A percentile compares a stretch with the other conserved stretches of the same genome.
These are phyloP conservation scores for Colletotrichum orchidophilum DNA, from an alignment of 2,329 filamentous ascomycete genomes.

Conservation along the genomic window DNA sequence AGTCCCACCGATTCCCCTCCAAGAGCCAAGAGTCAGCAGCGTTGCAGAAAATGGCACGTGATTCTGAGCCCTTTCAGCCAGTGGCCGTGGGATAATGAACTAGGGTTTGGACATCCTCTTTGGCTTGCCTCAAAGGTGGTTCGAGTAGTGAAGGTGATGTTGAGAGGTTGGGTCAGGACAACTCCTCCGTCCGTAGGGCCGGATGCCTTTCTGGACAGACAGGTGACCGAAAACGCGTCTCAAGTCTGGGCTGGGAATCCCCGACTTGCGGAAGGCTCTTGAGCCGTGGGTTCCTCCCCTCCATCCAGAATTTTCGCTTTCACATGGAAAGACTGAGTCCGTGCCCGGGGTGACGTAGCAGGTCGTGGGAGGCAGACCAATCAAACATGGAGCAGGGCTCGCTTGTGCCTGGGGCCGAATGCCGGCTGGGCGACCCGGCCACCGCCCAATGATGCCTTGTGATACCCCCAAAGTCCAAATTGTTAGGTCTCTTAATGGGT, in stretches of 20 bases:
- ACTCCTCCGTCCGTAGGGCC: too few relatives aligned
- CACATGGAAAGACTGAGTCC: constrained; percentile 28
- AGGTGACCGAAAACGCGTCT: neutral
- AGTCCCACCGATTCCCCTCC: constrained; percentile 7
- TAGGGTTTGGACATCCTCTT: too few relatives aligned
- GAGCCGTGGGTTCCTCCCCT: neutral
- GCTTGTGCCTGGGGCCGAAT: constrained; percentile 34
- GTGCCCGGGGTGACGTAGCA: constrained; percentile 26
- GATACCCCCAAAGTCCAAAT: neutral
- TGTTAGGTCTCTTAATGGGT: neutral
- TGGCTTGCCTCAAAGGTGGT: too few relatives aligned
- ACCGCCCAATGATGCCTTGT: constrained; percentile 13
- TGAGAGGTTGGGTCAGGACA: too few relatives aligned
- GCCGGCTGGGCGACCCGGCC: constrained; percentile 25
- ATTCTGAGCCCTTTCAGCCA: neutral
- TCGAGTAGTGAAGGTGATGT: too few relatives aligned
- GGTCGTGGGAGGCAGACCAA: neutral
- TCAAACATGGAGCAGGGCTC: neutral
- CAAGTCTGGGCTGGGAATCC: constrained; percentile 2
- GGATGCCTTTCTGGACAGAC: neutral
- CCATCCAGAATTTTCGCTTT: neutral
- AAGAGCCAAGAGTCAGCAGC: neutral
- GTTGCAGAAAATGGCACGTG: constrained; percentile 17
- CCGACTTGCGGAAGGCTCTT: neutral
- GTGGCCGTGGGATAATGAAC: neutral